Percentiles rank a stretch among this genome's conserved stretches.
phyloP scores from a whole-genome alignment of 2,329 filamentous ascomycete species.

The Penicillium sp. region DNA sequence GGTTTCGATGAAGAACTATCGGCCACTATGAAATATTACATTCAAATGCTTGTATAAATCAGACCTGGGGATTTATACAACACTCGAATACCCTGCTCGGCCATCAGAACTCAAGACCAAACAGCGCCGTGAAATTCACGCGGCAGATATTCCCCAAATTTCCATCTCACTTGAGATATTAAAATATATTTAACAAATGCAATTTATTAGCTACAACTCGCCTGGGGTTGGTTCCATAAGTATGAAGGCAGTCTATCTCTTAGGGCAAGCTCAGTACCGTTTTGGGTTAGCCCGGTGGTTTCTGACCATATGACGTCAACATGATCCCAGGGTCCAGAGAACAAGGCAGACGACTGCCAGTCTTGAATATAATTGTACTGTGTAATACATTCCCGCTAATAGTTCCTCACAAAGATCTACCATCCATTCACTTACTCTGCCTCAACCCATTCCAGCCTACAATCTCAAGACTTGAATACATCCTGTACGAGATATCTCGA shows the following conservation, averaged over 20 bases:
- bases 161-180: fast-evolving
- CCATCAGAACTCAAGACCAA: background rate
- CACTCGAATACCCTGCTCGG: background rate
- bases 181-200: background rate
- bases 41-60: background rate
- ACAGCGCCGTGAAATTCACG: background rate
- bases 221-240: background rate
- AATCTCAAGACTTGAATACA: background rate
- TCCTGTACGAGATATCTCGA: background rate
- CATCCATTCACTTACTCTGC: background rate
- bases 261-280: slow-evolving; percentile 18
- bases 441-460: background rate
- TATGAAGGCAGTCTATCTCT: background rate
- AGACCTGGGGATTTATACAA: background rate
- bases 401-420: background rate
- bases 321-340: slow-evolving; percentile 21
- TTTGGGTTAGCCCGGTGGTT: slow-evolving; percentile 15
- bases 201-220: background rate
- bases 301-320: slow-evolving; percentile 25
- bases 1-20: background rate
- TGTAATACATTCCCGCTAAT: background rate
- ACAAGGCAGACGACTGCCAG: slow-evolving; percentile 9
- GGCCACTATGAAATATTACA: background rate
- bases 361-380: background rate
- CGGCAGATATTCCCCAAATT: background rate